Percentiles rank a stretch among this genome's conserved stretches.
Evolutionary conservation across 805 yeast genomes (phyloP).

Genomic region (Saturnispora diversa): DNA sequence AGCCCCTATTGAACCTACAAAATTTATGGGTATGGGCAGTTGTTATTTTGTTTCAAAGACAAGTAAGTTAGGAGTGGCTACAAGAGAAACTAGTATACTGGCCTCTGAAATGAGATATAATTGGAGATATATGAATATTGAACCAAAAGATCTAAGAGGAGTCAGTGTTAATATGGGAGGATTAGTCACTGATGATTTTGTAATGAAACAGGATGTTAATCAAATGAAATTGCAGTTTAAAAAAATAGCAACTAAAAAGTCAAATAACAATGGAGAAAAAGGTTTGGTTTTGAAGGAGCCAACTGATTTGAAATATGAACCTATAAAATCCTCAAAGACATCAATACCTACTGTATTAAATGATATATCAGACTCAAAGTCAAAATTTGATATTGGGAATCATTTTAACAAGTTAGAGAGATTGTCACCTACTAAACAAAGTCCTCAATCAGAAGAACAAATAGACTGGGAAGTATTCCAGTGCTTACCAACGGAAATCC

Average conservation of each 20-base stretch:
- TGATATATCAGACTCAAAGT: too few relatives aligned
- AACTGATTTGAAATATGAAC: too few relatives aligned
- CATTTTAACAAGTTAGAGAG: background rate
- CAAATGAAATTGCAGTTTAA: slow-evolving; percentile 32
- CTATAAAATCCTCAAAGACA: too few relatives aligned
- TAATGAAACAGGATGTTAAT: slow-evolving; percentile 19
- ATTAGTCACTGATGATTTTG: slow-evolving; percentile 34
- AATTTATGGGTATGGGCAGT: slow-evolving; percentile 75
- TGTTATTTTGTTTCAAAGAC: slow-evolving; percentile 61
- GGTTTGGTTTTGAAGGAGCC: too few relatives aligned
- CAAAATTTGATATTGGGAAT: background rate
- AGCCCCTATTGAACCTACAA: slow-evolving; percentile 72
- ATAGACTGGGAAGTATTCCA: slow-evolving; percentile 60
- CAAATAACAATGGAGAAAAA: too few relatives aligned
- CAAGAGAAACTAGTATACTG: slow-evolving; percentile 53
- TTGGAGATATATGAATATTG: slow-evolving; percentile 45
- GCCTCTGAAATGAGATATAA: slow-evolving; percentile 51
- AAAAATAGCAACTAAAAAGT: slow-evolving; percentile 8
- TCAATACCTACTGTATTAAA: too few relatives aligned
- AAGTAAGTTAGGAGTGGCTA: slow-evolving; percentile 50
- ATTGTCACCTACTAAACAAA: background rate
- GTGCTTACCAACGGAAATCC: slow-evolving; percentile 58
- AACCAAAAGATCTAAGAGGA: slow-evolving; percentile 65
- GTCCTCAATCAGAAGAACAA: slow-evolving; percentile 16
- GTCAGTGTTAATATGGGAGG: slow-evolving; percentile 62